Base-by-base conservation (phyloP, 768 basidiomycete genomes). In the Leucocoprinus leucothites region DNA sequence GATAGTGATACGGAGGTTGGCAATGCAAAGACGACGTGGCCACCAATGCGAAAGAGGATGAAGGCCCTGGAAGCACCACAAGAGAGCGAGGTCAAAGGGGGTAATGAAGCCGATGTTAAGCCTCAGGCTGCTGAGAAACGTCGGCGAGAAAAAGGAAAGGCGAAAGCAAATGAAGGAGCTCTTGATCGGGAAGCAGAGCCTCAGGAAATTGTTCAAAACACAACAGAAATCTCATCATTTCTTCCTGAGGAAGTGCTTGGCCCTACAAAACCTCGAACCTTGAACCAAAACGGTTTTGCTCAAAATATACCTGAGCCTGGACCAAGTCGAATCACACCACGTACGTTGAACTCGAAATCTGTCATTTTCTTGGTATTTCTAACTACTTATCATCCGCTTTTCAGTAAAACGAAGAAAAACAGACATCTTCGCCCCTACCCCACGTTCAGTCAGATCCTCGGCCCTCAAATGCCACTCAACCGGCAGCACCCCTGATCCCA, bases 141-240 rank as follows among this genome's bases (percentile, higher is more conserved):
- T 34, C 54, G 40, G 5, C 11, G 28, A 42, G 47, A 48, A 13
- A 56, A 49, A 16, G 47, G 41, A 11, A 56, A 56, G 25, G 47
- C 26, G 18, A 56, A 49, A n/a, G 54, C 47, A 8, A 13, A 6
- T 13, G 47, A 48, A 18, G 47, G 24, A 13, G 36, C n/a, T 21
- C 3, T 24, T 41, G 22, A 22, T 14, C 11, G 14, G 14, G 46
- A 26, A 14, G 26, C 21, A 1, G 26, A 26, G 1, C 38, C 19
- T 1, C 9, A 38, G 16, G n/a, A 18, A 38, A 13, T 16, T 2
- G 13, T 9, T 28, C 22, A 28, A 47, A 9, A 18, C 9, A 28
- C 40, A 3, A 42, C 38, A 9, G 26, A n/a, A 25, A n/a, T 13
- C 21, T 34, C 38, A 28, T 26, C 41, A 41, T 13, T 38, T n/a